A percentile compares a stretch with the other conserved stretches of the same genome.
phyloP scores from a whole-genome alignment of 768 basidiomycete genomes.

The Roridomyces roridus region DNA sequence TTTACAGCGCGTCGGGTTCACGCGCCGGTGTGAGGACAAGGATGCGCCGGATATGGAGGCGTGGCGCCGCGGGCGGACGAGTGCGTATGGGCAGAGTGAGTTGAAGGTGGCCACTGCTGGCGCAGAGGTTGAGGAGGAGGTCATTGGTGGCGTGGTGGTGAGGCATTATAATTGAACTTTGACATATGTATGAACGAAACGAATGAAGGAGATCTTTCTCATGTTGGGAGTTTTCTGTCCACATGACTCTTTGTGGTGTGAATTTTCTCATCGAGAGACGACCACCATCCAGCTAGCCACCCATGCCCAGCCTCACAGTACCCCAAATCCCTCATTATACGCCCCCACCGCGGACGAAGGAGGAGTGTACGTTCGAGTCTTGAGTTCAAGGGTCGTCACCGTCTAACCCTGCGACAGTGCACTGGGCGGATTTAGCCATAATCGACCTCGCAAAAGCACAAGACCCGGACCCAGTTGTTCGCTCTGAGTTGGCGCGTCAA shows the following conservation, averaged over 20 bases:
- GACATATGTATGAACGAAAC: too few relatives aligned
- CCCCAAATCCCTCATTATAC: constrained; percentile 45
- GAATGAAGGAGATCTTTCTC: too few relatives aligned
- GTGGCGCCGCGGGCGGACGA: constrained; percentile 58
- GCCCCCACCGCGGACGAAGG: constrained; percentile 39
- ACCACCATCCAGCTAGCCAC: too few relatives aligned
- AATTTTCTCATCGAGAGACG: too few relatives aligned
- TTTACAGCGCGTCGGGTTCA: constrained; percentile 50
- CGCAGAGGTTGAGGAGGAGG: constrained; percentile 57
- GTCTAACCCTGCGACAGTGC: constrained; percentile 30
- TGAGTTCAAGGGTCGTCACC: not conserved
- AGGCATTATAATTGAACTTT: constrained; percentile 60
- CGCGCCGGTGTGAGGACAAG: constrained; percentile 40
- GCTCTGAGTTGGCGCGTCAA: constrained; percentile 42
- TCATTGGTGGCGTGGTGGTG: constrained; percentile 60
- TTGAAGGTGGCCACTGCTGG: constrained; percentile 44
- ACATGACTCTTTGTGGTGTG: too few relatives aligned
- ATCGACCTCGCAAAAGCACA: constrained; percentile 53
- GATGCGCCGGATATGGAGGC: constrained; percentile 57
- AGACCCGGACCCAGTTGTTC: constrained; percentile 44
- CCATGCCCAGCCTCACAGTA: constrained; percentile 38
- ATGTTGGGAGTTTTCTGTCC: too few relatives aligned
- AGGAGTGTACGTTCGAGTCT: constrained; percentile 41
- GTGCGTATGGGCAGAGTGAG: constrained; percentile 55
- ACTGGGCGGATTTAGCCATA: constrained; percentile 55